These are phyloP conservation scores for Davidsoniella neocaledoniae DNA, from an alignment of 2,329 filamentous ascomycete genomes.

Conservation along the genomic window DNA sequence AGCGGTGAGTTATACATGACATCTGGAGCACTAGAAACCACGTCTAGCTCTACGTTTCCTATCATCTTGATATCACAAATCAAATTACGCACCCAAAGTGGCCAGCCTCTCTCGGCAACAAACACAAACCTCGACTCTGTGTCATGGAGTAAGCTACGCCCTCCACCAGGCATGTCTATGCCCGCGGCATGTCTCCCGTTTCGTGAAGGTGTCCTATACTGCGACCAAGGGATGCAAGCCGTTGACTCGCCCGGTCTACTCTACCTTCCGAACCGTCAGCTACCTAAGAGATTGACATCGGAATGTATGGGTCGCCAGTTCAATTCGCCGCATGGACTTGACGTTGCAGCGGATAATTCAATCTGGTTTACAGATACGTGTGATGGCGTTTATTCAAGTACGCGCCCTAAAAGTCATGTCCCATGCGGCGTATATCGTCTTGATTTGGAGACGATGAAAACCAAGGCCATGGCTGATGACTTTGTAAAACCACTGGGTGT, in stretches of 20 bases:
- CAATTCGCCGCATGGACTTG: constrained; percentile 33
- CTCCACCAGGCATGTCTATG: constrained; percentile 27
- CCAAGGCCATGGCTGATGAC: constrained; percentile 29
- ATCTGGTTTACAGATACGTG: constrained; percentile 35
- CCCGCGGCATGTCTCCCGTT: constrained; percentile 28
- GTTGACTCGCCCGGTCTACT: constrained; percentile 17
- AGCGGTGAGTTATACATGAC: constrained; percentile 29
- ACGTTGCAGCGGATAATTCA: constrained; percentile 24
- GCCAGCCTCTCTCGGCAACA: constrained; percentile 15
- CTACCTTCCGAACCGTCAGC: constrained; percentile 18
- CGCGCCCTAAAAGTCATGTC: constrained; percentile 25
- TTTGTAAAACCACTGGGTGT: constrained; percentile 31
- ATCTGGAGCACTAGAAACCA: constrained; percentile 26
- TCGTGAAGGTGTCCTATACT: constrained; percentile 24
- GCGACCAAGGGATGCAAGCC: constrained; percentile 22
- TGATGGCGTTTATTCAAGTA: constrained; percentile 31
- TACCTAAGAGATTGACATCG: constrained; percentile 22
- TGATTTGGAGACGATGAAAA: constrained; percentile 22
- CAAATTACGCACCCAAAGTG: constrained; percentile 15
- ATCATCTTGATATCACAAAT: constrained; percentile 29
- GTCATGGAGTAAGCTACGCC: constrained; percentile 26
- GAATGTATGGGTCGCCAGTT: constrained; percentile 29
- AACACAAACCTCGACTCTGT: constrained; percentile 17
- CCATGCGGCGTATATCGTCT: constrained; percentile 33
- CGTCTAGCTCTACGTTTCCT: constrained; percentile 22